phyloP scores from a whole-genome alignment of 495 filamentous ascomycete species.

The Neurospora tetraspora region DNA sequence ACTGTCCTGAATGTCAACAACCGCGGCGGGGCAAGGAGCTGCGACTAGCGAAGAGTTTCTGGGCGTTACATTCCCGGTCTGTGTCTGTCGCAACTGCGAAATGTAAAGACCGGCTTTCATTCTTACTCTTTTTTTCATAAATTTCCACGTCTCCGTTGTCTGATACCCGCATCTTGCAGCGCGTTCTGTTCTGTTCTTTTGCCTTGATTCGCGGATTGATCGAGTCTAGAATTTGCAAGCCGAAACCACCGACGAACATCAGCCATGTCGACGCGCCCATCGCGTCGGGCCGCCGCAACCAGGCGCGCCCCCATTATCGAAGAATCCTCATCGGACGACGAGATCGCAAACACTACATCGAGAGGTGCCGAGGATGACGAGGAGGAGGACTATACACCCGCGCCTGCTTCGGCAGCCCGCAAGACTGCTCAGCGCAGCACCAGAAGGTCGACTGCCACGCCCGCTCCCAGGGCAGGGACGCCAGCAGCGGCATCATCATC shows the following conservation, averaged over 20 bases:
- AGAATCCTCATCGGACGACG: constrained; percentile 54
- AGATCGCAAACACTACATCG: constrained; percentile 43
- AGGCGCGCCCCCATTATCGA: constrained; percentile 64
- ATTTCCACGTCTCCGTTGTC: background rate
- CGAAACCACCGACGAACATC: background rate
- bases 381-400: constrained; percentile 72
- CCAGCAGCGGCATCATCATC: constrained; percentile 1
- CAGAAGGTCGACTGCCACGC: constrained; percentile 44
- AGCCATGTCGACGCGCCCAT: constrained; percentile 57
- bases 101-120: background rate
- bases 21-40: constrained; percentile 9
- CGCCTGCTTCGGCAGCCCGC: constrained; percentile 34
- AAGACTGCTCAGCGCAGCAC: constrained; percentile 22
- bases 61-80: constrained; percentile 7
- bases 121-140: background rate
- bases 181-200: background rate
- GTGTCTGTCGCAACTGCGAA: background rate
- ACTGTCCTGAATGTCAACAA: constrained; percentile 14
- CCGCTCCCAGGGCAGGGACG: constrained; percentile 22
- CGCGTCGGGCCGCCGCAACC: constrained; percentile 57
- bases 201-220: background rate
- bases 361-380: constrained; percentile 50
- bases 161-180: background rate
- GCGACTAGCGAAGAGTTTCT: constrained; percentile 2
- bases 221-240: background rate